Conservation (phyloP, 208 protist species). For the Leishmania arabica region DNA sequence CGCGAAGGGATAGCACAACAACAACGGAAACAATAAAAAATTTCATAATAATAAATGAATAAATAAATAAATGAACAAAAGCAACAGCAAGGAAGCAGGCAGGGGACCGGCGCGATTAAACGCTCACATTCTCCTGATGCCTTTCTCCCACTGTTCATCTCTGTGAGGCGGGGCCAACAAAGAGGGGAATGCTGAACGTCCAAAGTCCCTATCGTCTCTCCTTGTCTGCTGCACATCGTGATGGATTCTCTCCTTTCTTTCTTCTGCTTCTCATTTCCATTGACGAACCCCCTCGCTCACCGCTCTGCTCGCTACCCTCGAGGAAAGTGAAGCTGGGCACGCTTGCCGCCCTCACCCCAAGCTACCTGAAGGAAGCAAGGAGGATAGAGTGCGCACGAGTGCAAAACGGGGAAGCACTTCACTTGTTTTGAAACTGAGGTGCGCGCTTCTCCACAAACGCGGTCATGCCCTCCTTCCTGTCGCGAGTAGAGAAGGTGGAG, state of each 20-base stretch:
- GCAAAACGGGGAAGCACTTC: conserved; percentile 10
- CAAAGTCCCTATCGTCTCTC: background rate
- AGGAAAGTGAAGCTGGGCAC: background rate
- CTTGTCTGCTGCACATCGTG: background rate
- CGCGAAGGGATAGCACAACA: background rate
- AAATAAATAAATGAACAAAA: background rate
- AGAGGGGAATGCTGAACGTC: background rate
- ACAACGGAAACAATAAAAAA: background rate
- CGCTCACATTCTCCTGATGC: background rate
- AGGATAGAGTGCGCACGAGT: background rate
- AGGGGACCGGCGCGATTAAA: background rate
- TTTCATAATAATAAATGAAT: background rate
- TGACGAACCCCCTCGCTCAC: background rate
- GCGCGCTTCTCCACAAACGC: conserved; percentile 94
- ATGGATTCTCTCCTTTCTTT: background rate
- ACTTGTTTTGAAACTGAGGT: conserved; percentile 82
- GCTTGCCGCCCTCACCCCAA: background rate
- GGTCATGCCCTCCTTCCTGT: conserved; percentile 92
- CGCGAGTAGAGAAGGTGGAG: conserved; percentile 90
- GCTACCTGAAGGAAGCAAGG: background rate
- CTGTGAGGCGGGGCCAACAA: background rate
- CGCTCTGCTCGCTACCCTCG: background rate
- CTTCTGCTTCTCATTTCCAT: background rate
- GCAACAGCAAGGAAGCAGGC: background rate
- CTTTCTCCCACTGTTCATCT: background rate